Evolutionary conservation across 495 filamentous ascomycete species (phyloP).

Genomic region (Aspergillus steynii): DNA sequence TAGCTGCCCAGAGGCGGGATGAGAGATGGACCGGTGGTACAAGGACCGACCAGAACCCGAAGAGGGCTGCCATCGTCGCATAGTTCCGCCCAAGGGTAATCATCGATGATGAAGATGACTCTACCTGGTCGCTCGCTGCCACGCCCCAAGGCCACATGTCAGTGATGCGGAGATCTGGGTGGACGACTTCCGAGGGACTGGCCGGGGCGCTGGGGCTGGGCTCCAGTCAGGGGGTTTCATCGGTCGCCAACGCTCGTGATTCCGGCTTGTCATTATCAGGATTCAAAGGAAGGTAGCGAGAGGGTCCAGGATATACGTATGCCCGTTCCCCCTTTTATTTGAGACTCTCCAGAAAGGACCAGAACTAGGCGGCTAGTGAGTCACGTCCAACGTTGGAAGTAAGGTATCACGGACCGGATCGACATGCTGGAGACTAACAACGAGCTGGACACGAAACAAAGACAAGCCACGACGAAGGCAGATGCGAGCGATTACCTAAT

Average conservation of each 20-base stretch:
- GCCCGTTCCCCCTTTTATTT: too few relatives aligned
- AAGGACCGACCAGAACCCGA: not conserved
- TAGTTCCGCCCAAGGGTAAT: not conserved
- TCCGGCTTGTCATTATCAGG: too few relatives aligned
- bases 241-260: not conserved
- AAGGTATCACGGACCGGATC: not conserved
- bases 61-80: not conserved
- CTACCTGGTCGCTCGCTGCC: not conserved
- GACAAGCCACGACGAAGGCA: not conserved
- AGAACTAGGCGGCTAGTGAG: not conserved
- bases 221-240: not conserved
- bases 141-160: not conserved
- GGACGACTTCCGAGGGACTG: not conserved
- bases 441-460: slow-evolving; percentile 1
- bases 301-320: too few relatives aligned
- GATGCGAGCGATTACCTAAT: slow-evolving; percentile 11
- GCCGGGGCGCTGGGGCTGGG: not conserved
- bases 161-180: not conserved
- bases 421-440: not conserved
- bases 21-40: not conserved
- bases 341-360: too few relatives aligned
- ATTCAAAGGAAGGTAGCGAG: too few relatives aligned
- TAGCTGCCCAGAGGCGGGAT: slow-evolving; percentile 7
- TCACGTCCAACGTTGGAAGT: not conserved
- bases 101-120: not conserved